Conservation (phyloP, 192 early-diverging fungal species). For the Dissophora globulifera region DNA sequence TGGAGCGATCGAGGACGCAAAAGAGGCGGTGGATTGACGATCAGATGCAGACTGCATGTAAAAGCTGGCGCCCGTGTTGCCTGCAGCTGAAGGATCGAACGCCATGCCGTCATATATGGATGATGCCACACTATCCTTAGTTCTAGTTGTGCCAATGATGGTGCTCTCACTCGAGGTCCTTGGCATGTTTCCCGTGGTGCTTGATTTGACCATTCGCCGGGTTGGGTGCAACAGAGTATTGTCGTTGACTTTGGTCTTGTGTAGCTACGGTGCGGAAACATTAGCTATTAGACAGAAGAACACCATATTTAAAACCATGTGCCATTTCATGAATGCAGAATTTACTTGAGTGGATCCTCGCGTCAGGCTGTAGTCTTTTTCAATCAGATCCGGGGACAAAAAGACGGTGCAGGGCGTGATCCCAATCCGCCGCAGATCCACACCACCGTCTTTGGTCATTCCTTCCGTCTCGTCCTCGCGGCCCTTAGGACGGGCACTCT, state of each 20-base stretch:
- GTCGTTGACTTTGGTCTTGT: constrained; percentile 20
- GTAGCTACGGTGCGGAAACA: too few relatives aligned
- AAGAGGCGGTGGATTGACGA: constrained; percentile 46
- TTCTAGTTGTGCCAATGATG: constrained; percentile 29
- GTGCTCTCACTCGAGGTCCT: constrained; percentile 52
- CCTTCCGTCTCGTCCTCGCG: constrained; percentile 43
- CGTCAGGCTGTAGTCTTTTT: constrained; percentile 30
- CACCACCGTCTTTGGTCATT: constrained; percentile 51
- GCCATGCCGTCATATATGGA: constrained; percentile 31
- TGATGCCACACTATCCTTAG: constrained; percentile 21
- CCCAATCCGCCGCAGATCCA: constrained; percentile 68
- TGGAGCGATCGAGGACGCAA: constrained; percentile 37
- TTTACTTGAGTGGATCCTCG: constrained; percentile 24
- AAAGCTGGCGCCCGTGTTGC: constrained; percentile 14
- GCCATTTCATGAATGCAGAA: background rate
- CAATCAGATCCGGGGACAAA: constrained; percentile 62
- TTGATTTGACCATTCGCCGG: constrained; percentile 25
- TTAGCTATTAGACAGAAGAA: too few relatives aligned
- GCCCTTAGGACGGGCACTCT: constrained; percentile 46
- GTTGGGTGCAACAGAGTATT: constrained; percentile 6
- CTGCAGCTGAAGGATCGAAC: constrained; percentile 30
- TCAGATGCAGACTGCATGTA: constrained; percentile 30
- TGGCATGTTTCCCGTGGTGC: constrained; percentile 32
- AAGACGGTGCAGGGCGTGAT: constrained; percentile 79
- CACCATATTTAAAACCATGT: too few relatives aligned